Evolutionary conservation across 352 stramenopile species (phyloP).

Genomic region (Pythium monospermum): DNA sequence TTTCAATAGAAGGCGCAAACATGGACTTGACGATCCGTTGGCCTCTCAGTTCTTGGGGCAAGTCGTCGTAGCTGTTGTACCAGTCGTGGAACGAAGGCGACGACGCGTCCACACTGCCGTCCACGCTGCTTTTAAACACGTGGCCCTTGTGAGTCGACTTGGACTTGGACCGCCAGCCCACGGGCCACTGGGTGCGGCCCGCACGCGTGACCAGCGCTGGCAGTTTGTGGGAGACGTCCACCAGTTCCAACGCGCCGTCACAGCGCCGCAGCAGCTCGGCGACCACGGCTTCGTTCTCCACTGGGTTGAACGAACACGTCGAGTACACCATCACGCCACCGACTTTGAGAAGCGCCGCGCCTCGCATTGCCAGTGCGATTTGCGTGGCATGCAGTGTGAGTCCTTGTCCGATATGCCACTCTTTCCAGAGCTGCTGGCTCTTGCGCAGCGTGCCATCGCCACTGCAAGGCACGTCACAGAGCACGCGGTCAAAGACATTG

Average conservation of each 20-base stretch:
- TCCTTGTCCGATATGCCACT: conserved; percentile 90
- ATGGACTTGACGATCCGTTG: conserved; percentile 71
- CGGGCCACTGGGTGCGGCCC: conserved; percentile 55
- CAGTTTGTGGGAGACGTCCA: conserved; percentile 74
- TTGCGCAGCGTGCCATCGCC: conserved; percentile 98
- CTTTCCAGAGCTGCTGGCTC: conserved; percentile 92
- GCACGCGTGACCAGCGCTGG: conserved; percentile 49
- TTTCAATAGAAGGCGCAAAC: conserved; percentile 65
- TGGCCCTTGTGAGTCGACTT: conserved; percentile 81
- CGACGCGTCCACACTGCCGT: conserved; percentile 1
- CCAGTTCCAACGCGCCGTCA: conserved; percentile 83
- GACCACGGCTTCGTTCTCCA: conserved; percentile 99
- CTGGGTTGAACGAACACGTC: conserved; percentile 97
- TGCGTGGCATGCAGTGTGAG: conserved; percentile 93
- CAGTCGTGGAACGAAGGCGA: conserved; percentile 58
- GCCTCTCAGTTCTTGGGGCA: conserved; percentile 59
- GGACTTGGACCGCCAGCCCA: conserved; percentile 86
- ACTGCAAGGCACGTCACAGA: conserved; percentile 98
- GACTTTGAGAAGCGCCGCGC: conserved; percentile 86
- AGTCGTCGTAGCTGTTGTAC: conserved; percentile 58
- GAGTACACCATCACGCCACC: conserved; percentile 94
- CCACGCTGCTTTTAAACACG: conserved; percentile 35
- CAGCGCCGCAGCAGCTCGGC: conserved; percentile 89
- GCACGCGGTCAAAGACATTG: conserved; percentile 96
- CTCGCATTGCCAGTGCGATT: conserved; percentile 89